Evolutionary conservation across 192 early-diverging fungal genomes (phyloP).

Genomic region (Coemansia sp.): DNA sequence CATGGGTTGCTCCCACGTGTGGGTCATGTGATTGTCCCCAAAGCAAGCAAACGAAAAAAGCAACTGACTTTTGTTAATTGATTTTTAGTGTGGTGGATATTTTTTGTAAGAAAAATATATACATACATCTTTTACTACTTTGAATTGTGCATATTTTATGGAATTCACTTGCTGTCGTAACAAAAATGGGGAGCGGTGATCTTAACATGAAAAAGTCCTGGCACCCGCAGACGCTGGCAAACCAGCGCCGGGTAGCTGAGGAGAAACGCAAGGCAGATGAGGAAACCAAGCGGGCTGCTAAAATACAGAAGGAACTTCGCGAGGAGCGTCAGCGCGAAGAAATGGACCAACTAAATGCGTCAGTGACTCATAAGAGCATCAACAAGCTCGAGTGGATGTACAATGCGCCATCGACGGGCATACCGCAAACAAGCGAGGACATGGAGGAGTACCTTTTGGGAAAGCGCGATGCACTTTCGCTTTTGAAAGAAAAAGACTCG

Average conservation of each 20-base stretch:
- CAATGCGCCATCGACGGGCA: slow-evolving; percentile 54
- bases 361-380: slow-evolving; percentile 62
- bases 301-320: slow-evolving; percentile 86
- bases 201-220: slow-evolving; percentile 95
- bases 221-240: slow-evolving; percentile 90
- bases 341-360: slow-evolving; percentile 74
- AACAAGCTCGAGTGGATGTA: slow-evolving; percentile 98
- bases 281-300: slow-evolving; percentile 84
- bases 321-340: slow-evolving; percentile 90
- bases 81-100: no score
- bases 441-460: slow-evolving; percentile 91
- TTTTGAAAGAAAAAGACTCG: slow-evolving; percentile 50
- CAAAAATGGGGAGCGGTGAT: slow-evolving; percentile 54
- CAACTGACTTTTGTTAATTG: no score
- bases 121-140: no score
- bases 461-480: slow-evolving; percentile 74
- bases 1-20: background rate
- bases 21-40: background rate
- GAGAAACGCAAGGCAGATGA: slow-evolving; percentile 81
- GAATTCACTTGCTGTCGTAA: background rate
- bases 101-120: background rate
- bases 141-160: no score
- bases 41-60: background rate
- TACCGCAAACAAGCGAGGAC: slow-evolving; percentile 65
- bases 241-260: slow-evolving; percentile 63